phyloP scores from a whole-genome alignment of 2,329 filamentous ascomycete genomes.

The Colletotrichum sp. region DNA sequence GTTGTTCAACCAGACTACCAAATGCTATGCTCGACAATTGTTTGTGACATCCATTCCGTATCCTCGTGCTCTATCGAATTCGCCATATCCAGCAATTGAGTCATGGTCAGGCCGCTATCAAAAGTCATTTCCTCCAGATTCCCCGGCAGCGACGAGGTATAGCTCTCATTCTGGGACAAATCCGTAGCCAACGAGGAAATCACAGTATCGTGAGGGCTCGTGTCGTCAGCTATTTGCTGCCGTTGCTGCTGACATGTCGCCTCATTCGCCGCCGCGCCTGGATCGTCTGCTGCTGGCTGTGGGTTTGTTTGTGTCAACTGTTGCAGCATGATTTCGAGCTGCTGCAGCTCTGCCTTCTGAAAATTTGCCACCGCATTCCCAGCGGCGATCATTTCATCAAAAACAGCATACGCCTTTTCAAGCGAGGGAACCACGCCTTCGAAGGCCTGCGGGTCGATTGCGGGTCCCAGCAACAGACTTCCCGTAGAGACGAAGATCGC shows the following conservation, averaged over 20 bases:
- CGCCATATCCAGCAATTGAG: constrained; percentile 51
- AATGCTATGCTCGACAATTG: constrained; percentile 48
- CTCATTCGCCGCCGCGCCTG: background rate
- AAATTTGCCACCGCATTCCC: constrained; percentile 52
- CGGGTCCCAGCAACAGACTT: constrained; percentile 42
- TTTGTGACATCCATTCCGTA: constrained; percentile 52
- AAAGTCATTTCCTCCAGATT: constrained; percentile 27
- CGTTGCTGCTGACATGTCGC: background rate
- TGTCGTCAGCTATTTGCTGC: background rate
- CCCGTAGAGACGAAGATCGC: constrained; percentile 47
- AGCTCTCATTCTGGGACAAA: constrained; percentile 5
- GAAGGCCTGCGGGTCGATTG: constrained; percentile 38
- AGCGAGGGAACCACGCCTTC: constrained; percentile 41
- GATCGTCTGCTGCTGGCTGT: background rate
- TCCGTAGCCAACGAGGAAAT: background rate
- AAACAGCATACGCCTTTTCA: constrained; percentile 44
- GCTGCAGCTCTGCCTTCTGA: constrained; percentile 48
- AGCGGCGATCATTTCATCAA: constrained; percentile 50
- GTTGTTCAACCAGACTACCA: constrained; percentile 30
- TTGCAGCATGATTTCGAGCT: constrained; percentile 44
- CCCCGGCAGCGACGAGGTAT: constrained; percentile 6
- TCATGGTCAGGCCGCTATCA: constrained; percentile 44
- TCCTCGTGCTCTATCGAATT: constrained; percentile 50
- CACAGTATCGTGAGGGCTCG: background rate
- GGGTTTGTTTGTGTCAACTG: constrained; percentile 24